Evolutionary conservation across 768 basidiomycete genomes (phyloP).

Genomic region (Suillus spraguei): DNA sequence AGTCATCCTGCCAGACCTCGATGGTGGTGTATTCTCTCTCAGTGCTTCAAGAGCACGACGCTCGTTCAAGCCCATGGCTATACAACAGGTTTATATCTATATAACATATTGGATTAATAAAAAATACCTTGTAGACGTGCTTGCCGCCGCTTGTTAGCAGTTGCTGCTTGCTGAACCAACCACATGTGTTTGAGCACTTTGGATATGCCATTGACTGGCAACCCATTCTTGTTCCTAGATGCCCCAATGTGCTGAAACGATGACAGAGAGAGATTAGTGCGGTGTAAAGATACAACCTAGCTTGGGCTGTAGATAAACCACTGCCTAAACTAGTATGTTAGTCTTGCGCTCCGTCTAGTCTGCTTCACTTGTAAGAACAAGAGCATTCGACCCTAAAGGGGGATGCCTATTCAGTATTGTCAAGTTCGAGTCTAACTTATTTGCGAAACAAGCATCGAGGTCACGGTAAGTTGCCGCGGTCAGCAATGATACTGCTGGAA

Average conservation of each 20-base stretch:
- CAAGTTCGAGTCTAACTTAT: too few relatives aligned
- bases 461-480: too few relatives aligned
- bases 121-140: neutral
- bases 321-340: too few relatives aligned
- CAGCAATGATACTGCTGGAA: too few relatives aligned
- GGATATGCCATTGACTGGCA: neutral
- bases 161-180: neutral
- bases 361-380: too few relatives aligned
- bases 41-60: neutral
- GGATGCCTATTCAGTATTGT: too few relatives aligned
- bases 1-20: neutral
- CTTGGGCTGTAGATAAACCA: too few relatives aligned
- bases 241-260: neutral
- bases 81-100: too few relatives aligned
- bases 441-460: too few relatives aligned
- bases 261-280: neutral
- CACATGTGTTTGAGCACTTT: neutral
- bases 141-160: neutral
- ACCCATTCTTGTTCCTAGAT: neutral
- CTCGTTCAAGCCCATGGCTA: neutral
- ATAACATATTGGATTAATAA: neutral
- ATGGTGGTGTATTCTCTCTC: neutral
- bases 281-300: too few relatives aligned
- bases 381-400: too few relatives aligned
- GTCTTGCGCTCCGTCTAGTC: too few relatives aligned